phyloP scores from a whole-genome alignment of 345 rosid genomes.

The Abelmoschus esculentus region DNA sequence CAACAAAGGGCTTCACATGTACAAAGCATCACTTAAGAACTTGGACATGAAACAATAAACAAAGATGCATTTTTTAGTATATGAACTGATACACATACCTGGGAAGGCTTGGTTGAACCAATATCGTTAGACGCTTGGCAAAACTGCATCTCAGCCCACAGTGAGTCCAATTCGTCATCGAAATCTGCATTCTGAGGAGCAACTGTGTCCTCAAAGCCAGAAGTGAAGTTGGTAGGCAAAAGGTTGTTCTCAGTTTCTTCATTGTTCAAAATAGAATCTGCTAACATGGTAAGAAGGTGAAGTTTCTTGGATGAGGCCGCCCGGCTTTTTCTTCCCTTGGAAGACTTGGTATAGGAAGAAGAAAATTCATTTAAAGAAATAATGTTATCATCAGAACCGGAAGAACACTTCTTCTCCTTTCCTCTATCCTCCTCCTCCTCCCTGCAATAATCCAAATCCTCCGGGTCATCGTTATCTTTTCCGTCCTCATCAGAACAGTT shows the following conservation, averaged over 20 bases:
- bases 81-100: neutral
- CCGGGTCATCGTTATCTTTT: neutral
- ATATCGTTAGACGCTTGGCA: neutral
- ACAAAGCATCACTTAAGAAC: neutral
- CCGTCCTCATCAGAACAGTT: neutral
- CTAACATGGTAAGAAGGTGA: neutral
- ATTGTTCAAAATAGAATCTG: neutral
- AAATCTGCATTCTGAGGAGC: neutral
- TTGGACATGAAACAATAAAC: neutral
- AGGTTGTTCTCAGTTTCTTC: neutral
- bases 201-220: neutral
- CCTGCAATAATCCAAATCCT: neutral
- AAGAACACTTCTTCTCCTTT: neutral
- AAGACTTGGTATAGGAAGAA: neutral
- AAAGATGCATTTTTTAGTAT: neutral
- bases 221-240: neutral
- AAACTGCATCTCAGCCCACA: conserved; percentile 8
- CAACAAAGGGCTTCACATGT: neutral
- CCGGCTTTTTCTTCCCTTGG: neutral
- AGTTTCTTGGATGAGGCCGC: neutral
- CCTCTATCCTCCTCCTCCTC: neutral
- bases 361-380: neutral
- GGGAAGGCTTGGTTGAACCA: neutral
- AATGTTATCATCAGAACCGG: neutral
- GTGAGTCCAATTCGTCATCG: neutral